These are phyloP conservation scores for Alternaria burnsii DNA, from an alignment of 2,329 filamentous ascomycete species.

Conservation along the genomic window DNA sequence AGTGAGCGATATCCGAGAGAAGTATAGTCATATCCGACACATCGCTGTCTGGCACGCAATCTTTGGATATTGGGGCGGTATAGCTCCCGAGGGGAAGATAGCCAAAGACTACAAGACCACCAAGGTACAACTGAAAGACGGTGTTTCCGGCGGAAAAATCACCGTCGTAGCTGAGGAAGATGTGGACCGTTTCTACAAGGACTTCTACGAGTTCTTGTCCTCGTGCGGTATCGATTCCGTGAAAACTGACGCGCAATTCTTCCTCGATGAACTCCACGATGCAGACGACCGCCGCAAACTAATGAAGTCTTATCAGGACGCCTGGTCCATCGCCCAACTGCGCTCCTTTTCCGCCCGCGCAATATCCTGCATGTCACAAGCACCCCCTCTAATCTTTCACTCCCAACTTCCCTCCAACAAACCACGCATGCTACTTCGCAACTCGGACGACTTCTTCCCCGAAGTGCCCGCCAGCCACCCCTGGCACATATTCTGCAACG, in stretches of 20 bases:
- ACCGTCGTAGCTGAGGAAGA: conserved; percentile 78
- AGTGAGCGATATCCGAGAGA: conserved; percentile 72
- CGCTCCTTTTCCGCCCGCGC: conserved; percentile 79
- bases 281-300: conserved; percentile 75
- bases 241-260: conserved; percentile 93
- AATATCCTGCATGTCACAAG: conserved; percentile 95
- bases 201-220: conserved; percentile 87
- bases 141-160: conserved; percentile 71
- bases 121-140: conserved; percentile 63
- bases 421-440: conserved; percentile 78
- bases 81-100: conserved; percentile 77
- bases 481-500: conserved; percentile 96
- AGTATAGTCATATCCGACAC: conserved; percentile 77
- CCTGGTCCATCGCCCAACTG: conserved; percentile 81
- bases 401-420: conserved; percentile 80
- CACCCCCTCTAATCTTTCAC: conserved; percentile 85
- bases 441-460: conserved; percentile 93
- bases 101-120: conserved; percentile 80
- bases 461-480: conserved; percentile 80
- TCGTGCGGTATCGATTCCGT: conserved; percentile 81
- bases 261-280: conserved; percentile 77
- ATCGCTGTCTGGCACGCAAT: conserved; percentile 96
- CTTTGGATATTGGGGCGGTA: conserved; percentile 72
- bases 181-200: conserved; percentile 79
- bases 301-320: conserved; percentile 80